Conservation (phyloP, 345 rosid species). For the Lagerstroemia speciosa region DNA sequence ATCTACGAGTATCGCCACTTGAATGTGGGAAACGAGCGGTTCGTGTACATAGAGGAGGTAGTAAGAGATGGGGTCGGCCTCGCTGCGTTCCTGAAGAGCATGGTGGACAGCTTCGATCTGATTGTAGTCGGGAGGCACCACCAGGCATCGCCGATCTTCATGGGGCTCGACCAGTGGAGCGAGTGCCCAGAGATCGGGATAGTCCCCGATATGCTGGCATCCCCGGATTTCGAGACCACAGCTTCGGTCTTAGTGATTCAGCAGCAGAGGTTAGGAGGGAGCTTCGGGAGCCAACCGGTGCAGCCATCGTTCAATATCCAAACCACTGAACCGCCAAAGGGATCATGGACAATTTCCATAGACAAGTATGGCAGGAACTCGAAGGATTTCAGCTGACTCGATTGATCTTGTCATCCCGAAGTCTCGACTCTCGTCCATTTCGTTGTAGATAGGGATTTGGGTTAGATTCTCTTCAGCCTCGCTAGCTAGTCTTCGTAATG, state of each 20-base stretch:
- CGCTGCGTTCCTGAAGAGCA: conserved; percentile 7
- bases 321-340: background rate
- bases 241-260: conserved; percentile 32
- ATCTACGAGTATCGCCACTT: conserved; percentile 17
- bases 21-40: conserved; percentile 21
- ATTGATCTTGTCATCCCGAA: background rate
- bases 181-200: conserved; percentile 44
- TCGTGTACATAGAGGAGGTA: conserved; percentile 24
- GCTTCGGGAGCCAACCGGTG: conserved; percentile 2
- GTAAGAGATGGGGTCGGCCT: conserved; percentile 23
- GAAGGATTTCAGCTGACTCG: background rate
- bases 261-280: conserved; percentile 19
- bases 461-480: too few species aligned
- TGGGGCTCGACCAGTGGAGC: conserved; percentile 35
- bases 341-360: background rate
- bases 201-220: conserved; percentile 37
- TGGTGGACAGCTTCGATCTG: conserved; percentile 17
- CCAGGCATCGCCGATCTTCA: conserved; percentile 14
- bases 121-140: conserved; percentile 33
- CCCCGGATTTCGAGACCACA: conserved; percentile 19
- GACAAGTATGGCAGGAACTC: background rate
- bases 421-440: background rate
- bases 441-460: background rate
- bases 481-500: too few species aligned
- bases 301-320: background rate